Base-by-base conservation (phyloP, 441 rosid species). In the Raphanus hybrid region DNA sequence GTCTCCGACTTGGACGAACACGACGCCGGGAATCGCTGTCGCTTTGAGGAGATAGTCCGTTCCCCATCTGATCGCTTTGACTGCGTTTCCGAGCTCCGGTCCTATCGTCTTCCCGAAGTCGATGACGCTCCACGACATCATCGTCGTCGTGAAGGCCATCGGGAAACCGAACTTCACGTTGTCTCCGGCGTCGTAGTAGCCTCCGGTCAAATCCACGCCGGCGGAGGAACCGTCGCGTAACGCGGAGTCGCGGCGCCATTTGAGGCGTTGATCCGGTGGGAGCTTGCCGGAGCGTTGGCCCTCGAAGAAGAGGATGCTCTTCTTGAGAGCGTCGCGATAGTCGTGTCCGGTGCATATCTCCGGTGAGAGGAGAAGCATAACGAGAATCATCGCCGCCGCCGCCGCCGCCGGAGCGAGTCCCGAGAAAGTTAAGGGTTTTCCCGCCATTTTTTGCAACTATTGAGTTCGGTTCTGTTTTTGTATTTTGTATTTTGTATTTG, bases 221-320 rank as follows among this genome's bases (percentile, higher is more conserved):
- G 90, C 94, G 32, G 90, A 86, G 4, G 86, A 84, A 82, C 97
- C 98, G 75, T 94, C 97, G 70, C 87, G 86, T 73, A 92, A 90
- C 23, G 88, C 97, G 10, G 98, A 94, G 82, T 94, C 90, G 83
- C 87, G 78, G 34, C 97, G 98, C 99, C 99, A 94, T 23, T 85
- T 74, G 75, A 86, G 85, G 2, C 97, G 78, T 61, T 94, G 98
- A 78, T 86, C 86, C 74, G 90, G 80, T 0, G 98, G 98, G 10
- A 94, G 81, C 9, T 87, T 94, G 43, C 97, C 97, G 60, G 98
- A 94, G 63, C 97, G 94, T 62, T 94, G 98, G 8, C 96, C 81
- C 26, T 94, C 98, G 76, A 94, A 91, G 89, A 91, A 94, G 74
- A 92, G 84, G 16, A 94, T 91, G 84, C 93, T 90, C 64, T 90